Base-by-base conservation (phyloP, 345 rosid species). In the Lepidium sativum region DNA sequence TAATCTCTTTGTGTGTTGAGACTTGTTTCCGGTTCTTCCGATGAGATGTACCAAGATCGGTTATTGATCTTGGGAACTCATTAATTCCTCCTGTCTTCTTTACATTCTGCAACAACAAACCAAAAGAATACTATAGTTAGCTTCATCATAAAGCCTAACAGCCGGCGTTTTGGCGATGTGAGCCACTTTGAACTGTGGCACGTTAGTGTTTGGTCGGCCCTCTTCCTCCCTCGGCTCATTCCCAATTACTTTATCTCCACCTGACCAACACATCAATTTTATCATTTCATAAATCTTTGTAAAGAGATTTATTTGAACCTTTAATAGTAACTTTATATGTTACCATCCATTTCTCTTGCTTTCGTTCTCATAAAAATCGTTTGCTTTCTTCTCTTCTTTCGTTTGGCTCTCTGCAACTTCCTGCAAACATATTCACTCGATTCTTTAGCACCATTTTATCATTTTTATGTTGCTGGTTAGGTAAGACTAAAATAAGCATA, bases 191-290 rank as follows among this genome's bases (percentile, higher is more conserved):
- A 79, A 85, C 71, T 88, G 98, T 3, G 96, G 40, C 1, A 64
- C 58, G 62, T 86, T 86, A n/a, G 21, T 75, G 65, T 80, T 80
- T 25, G 80, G 65, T 58, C 76, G 15, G 12, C 76, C 57, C 51
- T 86, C 91, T 5, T 71, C 68, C 41, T 81, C 87, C 1, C 87
- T 89, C 0, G 94, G 87, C 68, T 87, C 97, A 48, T 92, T 89
- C 97, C 94, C 66, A 84, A 55, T 70, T 84, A 81, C 96, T 92
- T 48, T 84, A 70, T 2, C 62, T 84, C 97, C 98, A 92, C 97
- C 98, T 83, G 60, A 73, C 57, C 37, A 40, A 7, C 48, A 50
- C 10, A 71, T 35, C 14, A n/a, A n/a, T n/a, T n/a, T n/a, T n/a
- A 4, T 7, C 11, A 17, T 40, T 6, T 31, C 2, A 16, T 8